A percentile compares a stretch with the other conserved stretches of the same genome.
These are phyloP conservation scores for Plasmodium gonderi DNA, from an alignment of 169 alveolate species.

Conservation along the genomic window DNA sequence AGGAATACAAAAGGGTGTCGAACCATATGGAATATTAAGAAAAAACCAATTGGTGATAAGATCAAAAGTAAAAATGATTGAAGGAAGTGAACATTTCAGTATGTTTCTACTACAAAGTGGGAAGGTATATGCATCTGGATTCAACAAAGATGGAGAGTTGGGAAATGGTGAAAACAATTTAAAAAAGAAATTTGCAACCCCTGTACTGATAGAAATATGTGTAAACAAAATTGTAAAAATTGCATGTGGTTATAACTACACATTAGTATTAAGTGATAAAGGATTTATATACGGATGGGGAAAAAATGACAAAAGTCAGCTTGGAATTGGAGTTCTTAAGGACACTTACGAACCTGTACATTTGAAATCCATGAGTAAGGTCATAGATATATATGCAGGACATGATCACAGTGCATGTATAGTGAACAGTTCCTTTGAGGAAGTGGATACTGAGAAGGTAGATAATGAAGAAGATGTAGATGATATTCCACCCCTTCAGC, in stretches of 20 bases:
- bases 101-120: slow-evolving; percentile 90
- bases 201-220: slow-evolving; percentile 35
- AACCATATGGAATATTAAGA: background rate
- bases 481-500: background rate
- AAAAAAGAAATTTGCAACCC: slow-evolving; percentile 49
- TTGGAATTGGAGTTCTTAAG: slow-evolving; percentile 83
- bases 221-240: slow-evolving; percentile 80
- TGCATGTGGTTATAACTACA: slow-evolving; percentile 92
- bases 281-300: slow-evolving; percentile 91
- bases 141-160: slow-evolving; percentile 93
- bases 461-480: slow-evolving; percentile 52
- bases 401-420: slow-evolving; percentile 89
- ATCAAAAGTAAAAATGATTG: slow-evolving; percentile 80
- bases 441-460: background rate
- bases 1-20: too few species aligned
- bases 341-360: slow-evolving; percentile 85
- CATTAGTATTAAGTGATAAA: slow-evolving; percentile 85
- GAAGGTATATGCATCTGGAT: slow-evolving; percentile 94
- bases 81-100: slow-evolving; percentile 91
- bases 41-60: slow-evolving; percentile 24
- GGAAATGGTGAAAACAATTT: slow-evolving; percentile 82
- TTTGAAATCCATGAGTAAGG: slow-evolving; percentile 82
- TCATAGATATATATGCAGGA: slow-evolving; percentile 88
- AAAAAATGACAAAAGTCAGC: slow-evolving; percentile 81
- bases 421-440: slow-evolving; percentile 53